A percentile compares a stretch with the other conserved stretches of the same genome.
Conservation (phyloP, 768 basidiomycete species). For the Cantharellus cinnabarinus region DNA sequence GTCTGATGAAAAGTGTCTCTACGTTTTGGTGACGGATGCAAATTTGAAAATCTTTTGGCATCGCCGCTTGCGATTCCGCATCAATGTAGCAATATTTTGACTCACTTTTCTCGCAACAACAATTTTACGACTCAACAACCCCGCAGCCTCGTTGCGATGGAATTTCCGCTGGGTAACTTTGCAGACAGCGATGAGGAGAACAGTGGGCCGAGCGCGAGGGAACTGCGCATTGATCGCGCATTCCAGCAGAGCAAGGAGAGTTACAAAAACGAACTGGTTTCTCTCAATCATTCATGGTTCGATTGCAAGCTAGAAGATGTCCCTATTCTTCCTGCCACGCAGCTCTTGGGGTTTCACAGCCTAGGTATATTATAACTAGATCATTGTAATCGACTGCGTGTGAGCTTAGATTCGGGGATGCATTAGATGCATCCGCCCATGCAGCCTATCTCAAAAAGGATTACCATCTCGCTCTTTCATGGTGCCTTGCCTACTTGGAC, state of each 20-base stretch:
- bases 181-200: constrained; percentile 1
- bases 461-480: constrained; percentile 1
- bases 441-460: constrained; percentile 4
- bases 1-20: no score
- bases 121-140: no score
- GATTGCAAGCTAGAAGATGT: neutral
- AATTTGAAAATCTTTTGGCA: no score
- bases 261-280: constrained; percentile 6
- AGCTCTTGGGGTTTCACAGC: neutral
- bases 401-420: neutral
- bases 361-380: neutral
- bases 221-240: constrained; percentile 5
- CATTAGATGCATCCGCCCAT: constrained; percentile 7
- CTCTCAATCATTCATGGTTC: constrained; percentile 2
- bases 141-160: no score
- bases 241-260: constrained; percentile 7
- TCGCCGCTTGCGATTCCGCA: no score
- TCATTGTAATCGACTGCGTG: neutral
- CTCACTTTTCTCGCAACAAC: no score
- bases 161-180: neutral
- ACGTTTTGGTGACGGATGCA: no score
- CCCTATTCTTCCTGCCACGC: neutral
- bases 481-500: constrained; percentile 1
- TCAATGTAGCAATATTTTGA: no score
- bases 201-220: neutral